Evolutionary conservation across 345 rosid genomes (phyloP).

Genomic region (Carallia brachiata): DNA sequence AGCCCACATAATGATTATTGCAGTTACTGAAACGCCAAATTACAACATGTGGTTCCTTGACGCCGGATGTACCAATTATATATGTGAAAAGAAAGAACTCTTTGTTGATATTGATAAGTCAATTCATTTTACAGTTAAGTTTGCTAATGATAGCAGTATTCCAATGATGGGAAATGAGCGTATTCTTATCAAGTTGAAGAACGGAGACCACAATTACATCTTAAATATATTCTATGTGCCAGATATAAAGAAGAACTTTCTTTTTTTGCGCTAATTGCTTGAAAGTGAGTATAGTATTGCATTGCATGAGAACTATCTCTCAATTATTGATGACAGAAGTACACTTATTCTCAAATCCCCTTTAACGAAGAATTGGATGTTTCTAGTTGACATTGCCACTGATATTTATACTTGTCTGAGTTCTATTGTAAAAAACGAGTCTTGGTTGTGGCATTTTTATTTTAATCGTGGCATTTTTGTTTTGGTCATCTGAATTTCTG

Average conservation of each 20-base stretch:
- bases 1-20: neutral
- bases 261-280: too few species aligned
- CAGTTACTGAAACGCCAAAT: neutral
- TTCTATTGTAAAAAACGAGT: too few species aligned
- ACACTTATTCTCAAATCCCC: too few species aligned
- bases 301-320: neutral
- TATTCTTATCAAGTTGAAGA: neutral
- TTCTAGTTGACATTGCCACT: too few species aligned
- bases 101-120: conserved; percentile 13
- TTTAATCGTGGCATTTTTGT: too few species aligned
- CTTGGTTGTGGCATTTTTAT: too few species aligned
- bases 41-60: conserved; percentile 10
- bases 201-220: conserved; percentile 6
- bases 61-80: conserved; percentile 9
- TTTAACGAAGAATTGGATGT: neutral
- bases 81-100: neutral
- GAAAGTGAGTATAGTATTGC: neutral
- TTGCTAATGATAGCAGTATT: neutral
- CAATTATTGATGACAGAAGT: neutral
- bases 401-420: too few species aligned
- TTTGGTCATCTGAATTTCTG: too few species aligned
- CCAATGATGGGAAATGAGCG: conserved; percentile 3
- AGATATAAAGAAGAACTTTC: neutral
- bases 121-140: neutral
- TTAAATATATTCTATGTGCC: neutral